phyloP scores from a whole-genome alignment of 192 early-diverging fungal species.

The Cetraspora pellucida region DNA sequence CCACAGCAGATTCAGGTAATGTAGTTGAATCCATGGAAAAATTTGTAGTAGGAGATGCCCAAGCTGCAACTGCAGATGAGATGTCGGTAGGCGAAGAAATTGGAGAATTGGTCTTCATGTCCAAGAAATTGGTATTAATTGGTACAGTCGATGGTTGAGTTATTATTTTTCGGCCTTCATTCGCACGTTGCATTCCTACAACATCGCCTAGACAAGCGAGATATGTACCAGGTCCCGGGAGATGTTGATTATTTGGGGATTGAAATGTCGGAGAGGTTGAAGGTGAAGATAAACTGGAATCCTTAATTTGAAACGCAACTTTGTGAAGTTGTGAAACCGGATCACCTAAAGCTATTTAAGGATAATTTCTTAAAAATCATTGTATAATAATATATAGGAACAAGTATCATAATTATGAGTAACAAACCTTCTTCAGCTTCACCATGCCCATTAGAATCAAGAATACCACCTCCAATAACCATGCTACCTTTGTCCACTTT shows the following conservation, averaged over 20 bases:
- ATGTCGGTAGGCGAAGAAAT: constrained; percentile 38
- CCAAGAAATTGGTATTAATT: constrained; percentile 21
- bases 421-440: constrained; percentile 35
- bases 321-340: constrained; percentile 90
- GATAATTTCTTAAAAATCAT: too few relatives aligned
- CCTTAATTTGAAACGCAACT: constrained; percentile 81
- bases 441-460: constrained; percentile 37
- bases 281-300: constrained; percentile 32
- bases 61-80: constrained; percentile 12
- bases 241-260: constrained; percentile 43
- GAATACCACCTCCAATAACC: constrained; percentile 67
- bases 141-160: constrained; percentile 23
- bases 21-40: constrained; percentile 27
- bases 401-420: too few relatives aligned
- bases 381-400: too few relatives aligned
- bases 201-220: constrained; percentile 76
- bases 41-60: constrained; percentile 32
- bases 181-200: constrained; percentile 70
- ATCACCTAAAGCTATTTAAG: constrained; percentile 64
- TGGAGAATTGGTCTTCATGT: constrained; percentile 23
- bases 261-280: constrained; percentile 35
- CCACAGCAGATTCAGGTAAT: constrained; percentile 34
- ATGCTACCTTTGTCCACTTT: constrained; percentile 83
- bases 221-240: constrained; percentile 55
- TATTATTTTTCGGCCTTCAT: constrained; percentile 54